Conservation (phyloP, 345 rosid species). For the Arabidopsis arenosa region DNA sequence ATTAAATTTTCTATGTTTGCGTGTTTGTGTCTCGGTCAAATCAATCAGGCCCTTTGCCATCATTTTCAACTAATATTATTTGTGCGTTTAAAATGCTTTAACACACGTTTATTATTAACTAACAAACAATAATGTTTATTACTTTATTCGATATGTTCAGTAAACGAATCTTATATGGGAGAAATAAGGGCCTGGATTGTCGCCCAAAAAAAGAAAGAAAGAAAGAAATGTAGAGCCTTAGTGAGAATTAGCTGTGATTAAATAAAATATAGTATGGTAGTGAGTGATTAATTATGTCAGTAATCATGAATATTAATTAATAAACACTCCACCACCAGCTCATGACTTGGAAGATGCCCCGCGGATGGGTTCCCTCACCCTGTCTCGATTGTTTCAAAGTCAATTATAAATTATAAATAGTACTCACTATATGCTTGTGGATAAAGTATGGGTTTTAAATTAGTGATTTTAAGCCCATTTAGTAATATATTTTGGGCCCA, state of each 20-base stretch:
- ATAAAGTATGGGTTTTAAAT: not conserved
- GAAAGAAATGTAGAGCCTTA: not conserved
- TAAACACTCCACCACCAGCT: constrained; percentile 16
- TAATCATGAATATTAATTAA: constrained; percentile 9
- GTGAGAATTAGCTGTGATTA: constrained; percentile 26
- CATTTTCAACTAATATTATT: not conserved
- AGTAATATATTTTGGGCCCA: constrained; percentile 19
- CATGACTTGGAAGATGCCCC: constrained; percentile 31
- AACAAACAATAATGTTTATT: not conserved
- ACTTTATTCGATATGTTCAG: not conserved
- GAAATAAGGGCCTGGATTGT: constrained; percentile 24
- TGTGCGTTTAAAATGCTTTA: not conserved
- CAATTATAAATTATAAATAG: not conserved
- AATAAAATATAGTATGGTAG: constrained; percentile 11
- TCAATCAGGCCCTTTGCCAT: constrained; percentile 13
- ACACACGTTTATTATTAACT: constrained; percentile 15
- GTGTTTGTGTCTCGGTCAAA: constrained; percentile 23
- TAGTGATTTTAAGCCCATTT: constrained; percentile 6
- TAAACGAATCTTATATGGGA: constrained; percentile 31
- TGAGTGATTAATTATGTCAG: constrained; percentile 3
- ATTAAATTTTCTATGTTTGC: not conserved
- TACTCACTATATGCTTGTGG: not conserved
- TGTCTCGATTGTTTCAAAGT: constrained; percentile 8
- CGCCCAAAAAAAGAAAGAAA: not conserved
- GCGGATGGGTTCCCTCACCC: constrained; percentile 8